These are phyloP conservation scores for Plasmodium vivax DNA, from an alignment of 169 alveolate genomes.

Conservation along the genomic window DNA sequence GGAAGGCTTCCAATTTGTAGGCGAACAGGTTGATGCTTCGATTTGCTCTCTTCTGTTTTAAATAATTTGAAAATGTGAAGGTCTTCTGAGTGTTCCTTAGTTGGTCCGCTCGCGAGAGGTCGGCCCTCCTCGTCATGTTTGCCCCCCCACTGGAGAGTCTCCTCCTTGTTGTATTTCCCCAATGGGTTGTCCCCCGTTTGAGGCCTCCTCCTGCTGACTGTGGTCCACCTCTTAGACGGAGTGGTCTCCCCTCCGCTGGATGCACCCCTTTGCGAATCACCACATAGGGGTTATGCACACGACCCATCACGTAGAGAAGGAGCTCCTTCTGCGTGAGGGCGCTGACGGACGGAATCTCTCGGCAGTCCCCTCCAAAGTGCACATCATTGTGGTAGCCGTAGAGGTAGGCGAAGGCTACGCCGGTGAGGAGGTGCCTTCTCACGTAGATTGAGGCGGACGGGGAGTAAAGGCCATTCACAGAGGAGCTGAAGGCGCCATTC, in stretches of 20 bases:
- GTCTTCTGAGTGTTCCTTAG: background rate
- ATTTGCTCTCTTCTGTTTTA: slow-evolving; percentile 23
- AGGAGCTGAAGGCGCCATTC: too few species aligned
- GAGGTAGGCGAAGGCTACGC: slow-evolving; percentile 35
- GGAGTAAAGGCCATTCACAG: too few species aligned
- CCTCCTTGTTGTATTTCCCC: background rate
- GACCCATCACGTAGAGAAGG: slow-evolving; percentile 20
- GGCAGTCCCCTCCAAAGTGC: background rate
- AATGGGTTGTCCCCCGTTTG: background rate
- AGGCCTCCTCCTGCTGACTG: background rate
- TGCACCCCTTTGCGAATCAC: background rate
- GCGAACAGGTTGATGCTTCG: background rate
- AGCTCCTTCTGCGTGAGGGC: slow-evolving; percentile 20
- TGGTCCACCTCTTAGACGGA: background rate
- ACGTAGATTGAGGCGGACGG: background rate
- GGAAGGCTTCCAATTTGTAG: slow-evolving; percentile 4
- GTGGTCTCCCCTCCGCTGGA: background rate
- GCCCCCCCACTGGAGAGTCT: background rate
- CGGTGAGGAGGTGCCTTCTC: slow-evolving; percentile 23
- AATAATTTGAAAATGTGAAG: slow-evolving; percentile 17
- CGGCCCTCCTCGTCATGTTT: background rate
- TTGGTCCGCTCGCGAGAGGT: background rate
- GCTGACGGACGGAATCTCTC: background rate
- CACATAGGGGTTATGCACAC: slow-evolving; percentile 30
- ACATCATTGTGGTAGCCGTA: slow-evolving; percentile 45